Conservation (phyloP, 208 protist genomes). For the Trypanosoma boissoni region DNA sequence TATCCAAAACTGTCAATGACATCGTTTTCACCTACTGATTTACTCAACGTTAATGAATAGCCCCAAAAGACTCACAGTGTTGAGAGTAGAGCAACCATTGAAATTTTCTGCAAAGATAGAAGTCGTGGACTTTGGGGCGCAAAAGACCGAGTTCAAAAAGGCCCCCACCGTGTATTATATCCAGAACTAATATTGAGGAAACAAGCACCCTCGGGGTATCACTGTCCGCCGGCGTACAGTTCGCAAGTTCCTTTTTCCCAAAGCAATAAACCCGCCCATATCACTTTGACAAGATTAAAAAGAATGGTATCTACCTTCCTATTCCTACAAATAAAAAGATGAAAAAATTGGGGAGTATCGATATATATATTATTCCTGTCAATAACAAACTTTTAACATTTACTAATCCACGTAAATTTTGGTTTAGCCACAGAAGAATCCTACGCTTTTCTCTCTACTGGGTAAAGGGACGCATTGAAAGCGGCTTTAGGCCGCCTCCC, state of each 20-base stretch:
- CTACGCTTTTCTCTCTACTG: too few species aligned
- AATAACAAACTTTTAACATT: too few species aligned
- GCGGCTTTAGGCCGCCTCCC: too few species aligned
- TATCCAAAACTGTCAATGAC: conserved; percentile 16
- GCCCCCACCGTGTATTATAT: conserved; percentile 53
- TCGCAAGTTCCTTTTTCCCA: not conserved
- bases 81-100: conserved; percentile 28
- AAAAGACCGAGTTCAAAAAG: conserved; percentile 68
- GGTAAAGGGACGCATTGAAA: too few species aligned
- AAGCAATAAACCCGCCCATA: not conserved
- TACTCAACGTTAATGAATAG: conserved; percentile 50
- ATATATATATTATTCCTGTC: too few species aligned
- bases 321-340: too few species aligned
- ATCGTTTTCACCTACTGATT: conserved; percentile 5
- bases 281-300: not conserved
- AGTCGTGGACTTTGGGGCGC: conserved; percentile 55
- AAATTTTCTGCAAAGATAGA: conserved; percentile 53
- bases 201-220: conserved; percentile 60
- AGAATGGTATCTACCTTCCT: too few species aligned
- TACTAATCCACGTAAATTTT: too few species aligned
- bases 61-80: conserved; percentile 40
- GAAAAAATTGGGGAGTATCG: too few species aligned
- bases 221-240: conserved; percentile 11
- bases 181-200: conserved; percentile 53
- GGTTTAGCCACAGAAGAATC: too few species aligned